These are phyloP conservation scores for Sanghuangporus sanghuang DNA, from an alignment of 1,284 basidiomycete genomes.

Conservation along the genomic window DNA sequence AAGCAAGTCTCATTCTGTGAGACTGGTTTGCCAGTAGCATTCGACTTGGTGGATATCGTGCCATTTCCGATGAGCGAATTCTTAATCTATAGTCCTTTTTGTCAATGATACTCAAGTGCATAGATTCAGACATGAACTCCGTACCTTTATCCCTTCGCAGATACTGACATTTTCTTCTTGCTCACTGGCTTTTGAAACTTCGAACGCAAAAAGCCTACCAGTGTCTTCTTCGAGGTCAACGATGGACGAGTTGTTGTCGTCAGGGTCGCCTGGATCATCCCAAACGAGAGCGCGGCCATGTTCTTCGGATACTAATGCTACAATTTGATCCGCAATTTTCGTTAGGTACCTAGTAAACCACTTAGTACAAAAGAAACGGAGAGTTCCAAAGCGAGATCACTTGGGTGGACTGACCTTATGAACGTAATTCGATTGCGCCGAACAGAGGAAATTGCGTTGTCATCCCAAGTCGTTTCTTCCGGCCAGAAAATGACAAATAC, in stretches of 20 bases:
- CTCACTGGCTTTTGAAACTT: conserved; percentile 51
- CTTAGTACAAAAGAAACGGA: background rate
- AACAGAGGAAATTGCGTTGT: conserved; percentile 39
- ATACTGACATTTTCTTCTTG: conserved; percentile 47
- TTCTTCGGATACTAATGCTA: conserved; percentile 41
- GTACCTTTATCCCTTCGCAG: conserved; percentile 39
- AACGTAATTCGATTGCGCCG: conserved; percentile 52
- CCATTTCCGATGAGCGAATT: background rate
- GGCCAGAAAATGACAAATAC: conserved; percentile 57
- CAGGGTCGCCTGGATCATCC: conserved; percentile 28
- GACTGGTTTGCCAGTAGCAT: background rate
- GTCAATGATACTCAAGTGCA: background rate
- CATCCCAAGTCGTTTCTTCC: conserved; percentile 54
- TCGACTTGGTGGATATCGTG: background rate
- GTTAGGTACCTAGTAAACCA: conserved; percentile 41
- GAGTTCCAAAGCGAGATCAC: background rate
- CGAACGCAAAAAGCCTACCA: conserved; percentile 47
- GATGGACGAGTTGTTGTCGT: background rate
- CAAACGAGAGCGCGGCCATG: conserved; percentile 40
- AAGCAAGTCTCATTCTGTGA: conserved; percentile 18
- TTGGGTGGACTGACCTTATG: conserved; percentile 39
- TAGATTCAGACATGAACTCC: conserved; percentile 8
- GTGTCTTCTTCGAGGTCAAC: conserved; percentile 29
- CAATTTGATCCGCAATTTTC: conserved; percentile 49
- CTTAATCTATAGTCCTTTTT: background rate